Evolutionary conservation across 306 rosid genomes (phyloP).

Genomic region (Myrica gale): DNA sequence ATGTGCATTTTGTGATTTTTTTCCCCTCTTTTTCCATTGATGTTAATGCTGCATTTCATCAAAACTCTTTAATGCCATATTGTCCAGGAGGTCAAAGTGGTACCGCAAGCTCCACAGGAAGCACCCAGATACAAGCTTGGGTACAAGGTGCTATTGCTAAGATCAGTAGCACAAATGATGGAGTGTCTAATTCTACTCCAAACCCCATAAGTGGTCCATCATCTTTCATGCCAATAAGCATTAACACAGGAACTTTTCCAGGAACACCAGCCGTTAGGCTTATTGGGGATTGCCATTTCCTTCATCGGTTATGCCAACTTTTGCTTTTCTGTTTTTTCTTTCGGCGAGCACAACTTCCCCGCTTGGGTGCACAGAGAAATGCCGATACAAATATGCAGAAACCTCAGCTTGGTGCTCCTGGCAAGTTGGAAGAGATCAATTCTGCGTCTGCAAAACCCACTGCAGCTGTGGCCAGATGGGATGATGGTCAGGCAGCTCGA

Average conservation of each 20-base stretch:
- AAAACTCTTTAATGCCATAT: not conserved
- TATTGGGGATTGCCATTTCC: slow-evolving; percentile 97
- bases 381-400: slow-evolving; percentile 69
- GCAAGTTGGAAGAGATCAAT: slow-evolving; percentile 70
- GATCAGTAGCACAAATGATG: slow-evolving; percentile 81
- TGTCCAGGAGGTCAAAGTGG: slow-evolving; percentile 80
- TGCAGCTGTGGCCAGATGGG: slow-evolving; percentile 58
- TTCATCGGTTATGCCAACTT: slow-evolving; percentile 93
- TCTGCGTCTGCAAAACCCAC: slow-evolving; percentile 54
- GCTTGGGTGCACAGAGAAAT: slow-evolving; percentile 70
- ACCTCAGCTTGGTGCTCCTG: slow-evolving; percentile 62
- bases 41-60: slow-evolving; percentile 6
- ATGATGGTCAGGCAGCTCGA: slow-evolving; percentile 69
- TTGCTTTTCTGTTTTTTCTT: slow-evolving; percentile 97
- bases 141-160: slow-evolving; percentile 98
- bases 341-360: slow-evolving; percentile 81
- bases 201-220: slow-evolving; percentile 92
- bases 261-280: slow-evolving; percentile 99
- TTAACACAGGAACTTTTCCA: slow-evolving; percentile 97
- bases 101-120: slow-evolving; percentile 70
- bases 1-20: not conserved
- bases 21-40: not conserved
- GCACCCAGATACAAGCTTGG: slow-evolving; percentile 94
- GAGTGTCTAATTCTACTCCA: slow-evolving; percentile 76
- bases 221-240: slow-evolving; percentile 91